Percentiles rank a stretch among this genome's conserved stretches.
Conservation (phyloP, 495 filamentous ascomycete species). For the Penicillium roqueforti region DNA sequence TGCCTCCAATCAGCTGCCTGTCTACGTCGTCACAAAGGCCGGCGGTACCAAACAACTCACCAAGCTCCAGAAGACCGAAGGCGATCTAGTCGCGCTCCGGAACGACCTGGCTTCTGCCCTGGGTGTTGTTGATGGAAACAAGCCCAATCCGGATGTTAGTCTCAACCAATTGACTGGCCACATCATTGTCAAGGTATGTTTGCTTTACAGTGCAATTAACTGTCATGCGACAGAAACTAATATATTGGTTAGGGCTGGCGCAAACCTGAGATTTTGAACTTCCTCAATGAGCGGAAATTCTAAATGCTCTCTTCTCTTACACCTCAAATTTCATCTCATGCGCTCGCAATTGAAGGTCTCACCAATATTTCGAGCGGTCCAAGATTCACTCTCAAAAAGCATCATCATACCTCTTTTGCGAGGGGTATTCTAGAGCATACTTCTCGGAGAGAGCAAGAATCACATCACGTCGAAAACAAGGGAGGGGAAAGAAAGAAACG, state of each 20-base stretch:
- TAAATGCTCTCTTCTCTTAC: conserved; percentile 23
- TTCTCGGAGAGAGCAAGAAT: conserved; percentile 10
- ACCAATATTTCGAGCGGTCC: neutral
- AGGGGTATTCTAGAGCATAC: conserved; percentile 10
- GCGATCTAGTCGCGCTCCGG: conserved; percentile 56
- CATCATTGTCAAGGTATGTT: conserved; percentile 58
- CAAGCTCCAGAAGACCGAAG: conserved; percentile 71
- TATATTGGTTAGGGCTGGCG: conserved; percentile 43
- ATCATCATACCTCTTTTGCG: conserved; percentile 3
- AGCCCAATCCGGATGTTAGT: conserved; percentile 39
- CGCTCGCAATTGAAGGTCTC: neutral
- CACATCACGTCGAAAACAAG: conserved; percentile 9
- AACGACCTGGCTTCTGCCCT: conserved; percentile 46
- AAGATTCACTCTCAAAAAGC: conserved; percentile 1
- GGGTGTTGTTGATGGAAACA: conserved; percentile 40
- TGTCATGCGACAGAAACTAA: neutral
- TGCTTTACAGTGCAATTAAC: neutral
- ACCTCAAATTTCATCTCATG: neutral
- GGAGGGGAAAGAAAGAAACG: conserved; percentile 5
- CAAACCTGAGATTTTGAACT: conserved; percentile 46
- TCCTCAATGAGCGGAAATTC: conserved; percentile 46
- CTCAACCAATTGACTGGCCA: conserved; percentile 61
- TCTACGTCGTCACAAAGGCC: conserved; percentile 72
- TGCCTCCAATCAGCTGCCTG: conserved; percentile 62
- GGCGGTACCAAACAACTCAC: conserved; percentile 78